Evolutionary conservation across 2,329 filamentous ascomycete species (phyloP), one percentile per base, ranked within the genome.

Genomic region (Aspergillus pseudotamarii): DNA sequence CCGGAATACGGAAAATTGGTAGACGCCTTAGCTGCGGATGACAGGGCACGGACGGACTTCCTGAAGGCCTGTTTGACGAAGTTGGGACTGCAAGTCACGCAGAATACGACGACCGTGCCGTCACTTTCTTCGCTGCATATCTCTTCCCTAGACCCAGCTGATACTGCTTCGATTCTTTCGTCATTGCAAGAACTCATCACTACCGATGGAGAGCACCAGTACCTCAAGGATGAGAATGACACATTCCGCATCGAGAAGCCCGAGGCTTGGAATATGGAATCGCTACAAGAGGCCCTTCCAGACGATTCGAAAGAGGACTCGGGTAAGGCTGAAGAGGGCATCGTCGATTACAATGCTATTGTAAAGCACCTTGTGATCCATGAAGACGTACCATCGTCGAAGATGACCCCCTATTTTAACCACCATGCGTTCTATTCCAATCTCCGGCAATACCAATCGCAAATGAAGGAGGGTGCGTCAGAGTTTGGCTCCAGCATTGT

Each of bases 391-490:
- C 94, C 94, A 0, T 83, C 87, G 6, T 83, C 84, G 4, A 91
- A 91, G 71, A 84, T 90, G 58, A 97, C 93, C 0, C 93, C 94
- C 0, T 89, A 89, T 69, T 98, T 98, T 79, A 91, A 96, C 71
- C 93, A 97, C 73, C 81, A 89, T 61, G 83, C 89, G 1, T 98
- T 89, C 77, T 98, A 90, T 75, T 82, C 86, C 5, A 90, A 90
- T 64, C 82, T 98, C 11, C 79, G 82, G 28, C 80, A 86, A 30
- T 96, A 93, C 73, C 88, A 91, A 58, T 75, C 78, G 14, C 84
- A 85, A 55, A 83, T 85, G 1, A 77, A 79, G 36, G 84, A 87
- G 53, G 84, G 88, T 0, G 81, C 86, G 8, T 77, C 76, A 4
- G 80, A 86, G 28, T 98, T 96, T 83, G 95, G 95, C 5, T 86